Percentiles rank a stretch among this genome's conserved stretches.
These are phyloP conservation scores for Paulownia fortunei DNA, from an alignment of 257 asterid genomes.

Conservation along the genomic window DNA sequence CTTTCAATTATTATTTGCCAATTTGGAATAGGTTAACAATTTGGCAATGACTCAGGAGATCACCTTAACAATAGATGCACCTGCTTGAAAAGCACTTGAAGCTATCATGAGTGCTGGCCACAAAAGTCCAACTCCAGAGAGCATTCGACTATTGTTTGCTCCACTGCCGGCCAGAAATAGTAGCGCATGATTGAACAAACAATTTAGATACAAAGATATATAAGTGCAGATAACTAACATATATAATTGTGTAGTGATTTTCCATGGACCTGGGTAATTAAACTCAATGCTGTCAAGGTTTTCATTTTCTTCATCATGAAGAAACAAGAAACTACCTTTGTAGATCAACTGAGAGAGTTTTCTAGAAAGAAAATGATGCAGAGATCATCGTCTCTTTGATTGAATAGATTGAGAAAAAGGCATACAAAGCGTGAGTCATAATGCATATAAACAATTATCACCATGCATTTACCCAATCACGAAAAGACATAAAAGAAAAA, in stretches of 20 bases:
- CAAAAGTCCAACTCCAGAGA: conserved; percentile 65
- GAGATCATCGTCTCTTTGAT: neutral
- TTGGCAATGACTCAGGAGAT: neutral
- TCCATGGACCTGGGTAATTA: neutral
- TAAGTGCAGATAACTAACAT: neutral
- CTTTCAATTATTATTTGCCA: conserved; percentile 34
- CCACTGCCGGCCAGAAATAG: conserved; percentile 56
- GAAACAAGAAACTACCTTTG: neutral
- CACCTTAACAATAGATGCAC: conserved; percentile 85
- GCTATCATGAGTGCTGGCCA: conserved; percentile 87
- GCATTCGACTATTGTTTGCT: conserved; percentile 58
- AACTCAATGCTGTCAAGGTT: neutral
- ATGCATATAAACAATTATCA: neutral
- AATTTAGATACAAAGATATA: neutral
- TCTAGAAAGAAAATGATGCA: conserved; percentile 19
- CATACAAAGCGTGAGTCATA: neutral
- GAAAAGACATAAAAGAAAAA: neutral
- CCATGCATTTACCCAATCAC: neutral
- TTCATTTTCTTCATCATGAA: neutral
- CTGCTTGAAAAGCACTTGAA: conserved; percentile 87
- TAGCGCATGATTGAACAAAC: neutral
- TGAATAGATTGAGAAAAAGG: neutral
- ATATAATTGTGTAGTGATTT: conserved; percentile 1
- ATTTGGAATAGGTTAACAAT: conserved; percentile 6
- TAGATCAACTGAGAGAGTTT: neutral